Base-by-base conservation (phyloP, 2,329 filamentous ascomycete species). In the Periconia digitata region DNA sequence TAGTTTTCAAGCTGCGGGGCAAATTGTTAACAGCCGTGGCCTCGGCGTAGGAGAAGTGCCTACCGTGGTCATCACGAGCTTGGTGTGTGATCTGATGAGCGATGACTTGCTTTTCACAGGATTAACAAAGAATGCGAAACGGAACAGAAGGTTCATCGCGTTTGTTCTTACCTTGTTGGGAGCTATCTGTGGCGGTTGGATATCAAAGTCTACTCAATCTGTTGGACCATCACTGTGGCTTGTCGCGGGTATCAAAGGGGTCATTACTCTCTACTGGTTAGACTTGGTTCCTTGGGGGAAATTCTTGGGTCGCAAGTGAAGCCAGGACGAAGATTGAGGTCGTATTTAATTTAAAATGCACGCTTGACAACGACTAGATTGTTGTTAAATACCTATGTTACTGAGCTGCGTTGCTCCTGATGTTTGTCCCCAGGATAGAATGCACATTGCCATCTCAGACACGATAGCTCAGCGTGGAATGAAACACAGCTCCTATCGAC, bases 1-100 rank as follows among this genome's bases (percentile, higher is more conserved):
- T 1, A 79, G 79, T 3, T 79, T 82, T 54, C 79, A 82, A 57
- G 74, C 72, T 40, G 79, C 77, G 3, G 78, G 79, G 36, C 78
- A 82, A 62, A 81, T 82, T 50, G 78, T 78, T 17, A 70, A 70
- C 29, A 77, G 74, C 29, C 71, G 80, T 16, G 63, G 74, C 12
- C 67, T 82, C 17, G 78, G 78, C 8, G 78, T 77, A 56, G 78
- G 77, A 46, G 80, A 82, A 62, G 67, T 82, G 38, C 80, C 80
- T 1, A 79, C 79, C 0, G 79, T 77, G 40, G 80, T 83, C 8
- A 60, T 82, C 34, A 83, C 80, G n/a, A 79, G 75, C 47, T 66
- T 79, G 34, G 79, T 81, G 58, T 79, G 76, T 58, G 80, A 82
- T 56, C 56, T 82, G 20, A 72, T 79, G 57, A 77, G 75, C 16